phyloP scores from a whole-genome alignment of 2,329 filamentous ascomycete species.

The Aureobasidium namibiae region DNA sequence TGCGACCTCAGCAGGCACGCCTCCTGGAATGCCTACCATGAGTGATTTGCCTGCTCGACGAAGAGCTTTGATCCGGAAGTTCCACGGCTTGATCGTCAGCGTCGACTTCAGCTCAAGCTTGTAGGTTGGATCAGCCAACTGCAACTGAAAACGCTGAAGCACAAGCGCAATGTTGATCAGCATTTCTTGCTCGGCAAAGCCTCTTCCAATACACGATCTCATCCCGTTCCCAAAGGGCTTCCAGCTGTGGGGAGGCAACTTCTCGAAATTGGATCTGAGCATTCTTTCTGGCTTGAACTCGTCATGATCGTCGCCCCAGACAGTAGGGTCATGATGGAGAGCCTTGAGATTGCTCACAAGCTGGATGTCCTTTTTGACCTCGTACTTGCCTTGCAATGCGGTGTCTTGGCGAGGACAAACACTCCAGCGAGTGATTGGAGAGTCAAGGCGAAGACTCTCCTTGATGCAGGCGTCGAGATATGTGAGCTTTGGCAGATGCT shows the following conservation, averaged over 20 bases:
- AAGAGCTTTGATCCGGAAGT: conserved; percentile 32
- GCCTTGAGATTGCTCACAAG: conserved; percentile 27
- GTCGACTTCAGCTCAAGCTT: conserved; percentile 32
- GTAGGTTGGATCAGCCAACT: conserved; percentile 36
- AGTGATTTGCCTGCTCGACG: conserved; percentile 20
- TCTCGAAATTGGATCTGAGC: conserved; percentile 35
- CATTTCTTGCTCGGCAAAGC: conserved; percentile 49
- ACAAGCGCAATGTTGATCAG: conserved; percentile 37
- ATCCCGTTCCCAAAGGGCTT: conserved; percentile 49
- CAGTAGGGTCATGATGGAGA: conserved; percentile 33
- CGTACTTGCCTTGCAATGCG: conserved; percentile 30
- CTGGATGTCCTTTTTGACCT: conserved; percentile 26
- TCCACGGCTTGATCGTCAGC: conserved; percentile 38
- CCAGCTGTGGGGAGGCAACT: conserved; percentile 35
- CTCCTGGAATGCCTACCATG: background rate
- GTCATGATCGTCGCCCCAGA: conserved; percentile 38
- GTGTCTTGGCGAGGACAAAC: conserved; percentile 26
- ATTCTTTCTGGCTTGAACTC: conserved; percentile 41
- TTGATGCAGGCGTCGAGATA: conserved; percentile 49
- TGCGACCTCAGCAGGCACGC: background rate
- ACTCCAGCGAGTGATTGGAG: conserved; percentile 45
- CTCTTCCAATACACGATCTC: conserved; percentile 45
- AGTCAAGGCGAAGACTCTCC: conserved; percentile 48
- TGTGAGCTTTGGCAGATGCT: conserved; percentile 43
- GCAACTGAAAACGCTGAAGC: conserved; percentile 38